A percentile compares a stretch with the other conserved stretches of the same genome.
These are phyloP conservation scores for Colletotrichum sp. DNA, from an alignment of 2,329 filamentous ascomycete genomes.

Conservation along the genomic window DNA sequence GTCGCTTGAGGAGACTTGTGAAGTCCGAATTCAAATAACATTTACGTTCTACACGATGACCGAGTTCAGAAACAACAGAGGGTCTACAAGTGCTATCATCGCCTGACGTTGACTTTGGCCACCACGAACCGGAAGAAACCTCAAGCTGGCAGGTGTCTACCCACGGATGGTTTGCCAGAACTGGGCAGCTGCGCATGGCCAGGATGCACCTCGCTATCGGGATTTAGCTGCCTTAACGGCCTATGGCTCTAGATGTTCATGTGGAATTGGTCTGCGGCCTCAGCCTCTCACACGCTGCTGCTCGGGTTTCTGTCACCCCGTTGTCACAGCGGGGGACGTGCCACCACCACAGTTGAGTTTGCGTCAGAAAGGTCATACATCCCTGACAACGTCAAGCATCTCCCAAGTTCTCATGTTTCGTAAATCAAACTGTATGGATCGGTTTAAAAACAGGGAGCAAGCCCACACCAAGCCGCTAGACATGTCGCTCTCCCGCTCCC, in stretches of 20 bases:
- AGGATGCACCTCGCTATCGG: background rate
- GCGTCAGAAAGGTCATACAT: conserved; percentile 14
- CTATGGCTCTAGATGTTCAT: background rate
- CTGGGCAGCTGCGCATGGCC: background rate
- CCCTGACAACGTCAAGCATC: conserved; percentile 12
- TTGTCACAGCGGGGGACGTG: conserved; percentile 21
- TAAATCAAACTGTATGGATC: background rate
- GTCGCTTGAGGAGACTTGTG: background rate
- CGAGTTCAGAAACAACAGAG: background rate
- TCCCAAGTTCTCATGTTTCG: conserved; percentile 4
- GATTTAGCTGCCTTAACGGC: background rate
- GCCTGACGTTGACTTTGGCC: background rate
- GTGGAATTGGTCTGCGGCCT: background rate
- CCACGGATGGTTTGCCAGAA: background rate
- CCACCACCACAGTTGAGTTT: conserved; percentile 13
- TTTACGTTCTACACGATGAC: background rate
- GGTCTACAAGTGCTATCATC: background rate
- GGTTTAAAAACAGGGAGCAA: conserved; percentile 6
- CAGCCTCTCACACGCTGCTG: background rate
- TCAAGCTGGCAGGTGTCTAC: background rate
- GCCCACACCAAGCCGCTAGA: background rate
- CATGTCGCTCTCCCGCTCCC: background rate
- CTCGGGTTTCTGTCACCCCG: conserved; percentile 11
- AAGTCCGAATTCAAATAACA: background rate
- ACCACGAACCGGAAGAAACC: background rate